Evolutionary conservation across 179 eudicot species (phyloP).

Genomic region (Nepenthes alata): DNA sequence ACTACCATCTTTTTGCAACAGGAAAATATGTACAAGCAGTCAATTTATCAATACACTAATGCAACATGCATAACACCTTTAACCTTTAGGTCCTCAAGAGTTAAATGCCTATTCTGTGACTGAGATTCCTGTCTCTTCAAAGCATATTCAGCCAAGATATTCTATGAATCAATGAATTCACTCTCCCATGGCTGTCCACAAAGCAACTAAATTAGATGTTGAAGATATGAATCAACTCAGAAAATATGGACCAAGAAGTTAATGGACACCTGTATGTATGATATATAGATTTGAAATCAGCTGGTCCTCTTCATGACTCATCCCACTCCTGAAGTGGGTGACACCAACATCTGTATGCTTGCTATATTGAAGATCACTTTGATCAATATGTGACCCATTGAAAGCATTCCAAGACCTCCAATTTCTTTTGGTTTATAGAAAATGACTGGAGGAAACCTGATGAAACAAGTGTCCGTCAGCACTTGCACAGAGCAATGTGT

Average conservation of each 20-base stretch:
- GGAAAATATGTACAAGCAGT: background rate
- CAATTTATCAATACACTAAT: too few species aligned
- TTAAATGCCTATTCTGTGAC: conserved; percentile 90
- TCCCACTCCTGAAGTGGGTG: conserved; percentile 98
- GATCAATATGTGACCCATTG: conserved; percentile 98
- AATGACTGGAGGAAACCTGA: conserved; percentile 96
- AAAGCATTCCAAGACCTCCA: conserved; percentile 97
- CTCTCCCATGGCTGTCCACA: conserved; percentile 94
- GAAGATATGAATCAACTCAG: background rate
- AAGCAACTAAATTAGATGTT: background rate
- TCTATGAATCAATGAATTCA: conserved; percentile 94
- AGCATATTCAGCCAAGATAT: conserved; percentile 99
- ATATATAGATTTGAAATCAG: conserved; percentile 94
- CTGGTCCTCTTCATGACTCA: conserved; percentile 99
- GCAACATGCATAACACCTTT: too few species aligned
- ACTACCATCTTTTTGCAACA: too few species aligned
- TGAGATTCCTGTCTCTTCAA: conserved; percentile 96
- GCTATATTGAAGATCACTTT: conserved; percentile 96
- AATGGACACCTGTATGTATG: conserved; percentile 62
- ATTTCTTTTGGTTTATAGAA: conserved; percentile 99
- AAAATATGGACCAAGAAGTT: background rate
- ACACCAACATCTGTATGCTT: conserved; percentile 99
- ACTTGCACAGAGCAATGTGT: background rate
- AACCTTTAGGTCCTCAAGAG: conserved; percentile 90
- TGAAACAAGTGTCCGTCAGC: background rate